phyloP scores from a whole-genome alignment of 331 rosid species.

The Erythrophleum ivorense region DNA sequence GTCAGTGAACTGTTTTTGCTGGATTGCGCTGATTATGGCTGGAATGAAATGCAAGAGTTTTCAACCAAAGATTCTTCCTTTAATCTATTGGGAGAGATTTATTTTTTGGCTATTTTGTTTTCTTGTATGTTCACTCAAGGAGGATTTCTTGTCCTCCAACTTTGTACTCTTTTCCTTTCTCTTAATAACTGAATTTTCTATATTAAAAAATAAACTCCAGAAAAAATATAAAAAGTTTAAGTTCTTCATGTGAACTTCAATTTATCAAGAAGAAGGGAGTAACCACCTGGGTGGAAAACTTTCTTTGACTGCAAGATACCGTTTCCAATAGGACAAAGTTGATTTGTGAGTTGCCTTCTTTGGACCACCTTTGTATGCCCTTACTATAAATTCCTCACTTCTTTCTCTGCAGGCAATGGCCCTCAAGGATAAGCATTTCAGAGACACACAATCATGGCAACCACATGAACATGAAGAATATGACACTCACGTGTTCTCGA shows the following conservation, averaged over 20 bases:
- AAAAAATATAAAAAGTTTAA: background rate
- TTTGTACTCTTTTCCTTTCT: background rate
- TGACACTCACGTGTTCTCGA: conserved; percentile 66
- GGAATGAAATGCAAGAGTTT: background rate
- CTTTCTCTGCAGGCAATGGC: conserved; percentile 63
- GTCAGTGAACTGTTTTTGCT: background rate
- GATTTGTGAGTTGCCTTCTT: conserved; percentile 84
- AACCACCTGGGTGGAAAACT: conserved; percentile 72
- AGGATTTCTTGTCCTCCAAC: background rate
- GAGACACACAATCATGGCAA: conserved; percentile 28
- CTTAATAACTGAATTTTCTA: background rate
- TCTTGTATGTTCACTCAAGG: background rate
- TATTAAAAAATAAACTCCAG: background rate
- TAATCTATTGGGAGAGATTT: background rate
- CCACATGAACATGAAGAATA: conserved; percentile 19
- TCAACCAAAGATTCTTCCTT: background rate
- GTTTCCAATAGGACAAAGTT: conserved; percentile 77
- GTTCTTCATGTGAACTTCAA: conserved; percentile 1
- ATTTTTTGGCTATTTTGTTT: background rate
- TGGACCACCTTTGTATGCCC: conserved; percentile 87
- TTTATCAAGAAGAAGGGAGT: conserved; percentile 31
- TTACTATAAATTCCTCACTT: conserved; percentile 81
- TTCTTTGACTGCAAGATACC: conserved; percentile 73
- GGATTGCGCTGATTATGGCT: background rate
- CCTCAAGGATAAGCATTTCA: conserved; percentile 32